These are phyloP conservation scores for Backusella morwellensis DNA, from an alignment of 192 early-diverging fungal species.

Conservation along the genomic window DNA sequence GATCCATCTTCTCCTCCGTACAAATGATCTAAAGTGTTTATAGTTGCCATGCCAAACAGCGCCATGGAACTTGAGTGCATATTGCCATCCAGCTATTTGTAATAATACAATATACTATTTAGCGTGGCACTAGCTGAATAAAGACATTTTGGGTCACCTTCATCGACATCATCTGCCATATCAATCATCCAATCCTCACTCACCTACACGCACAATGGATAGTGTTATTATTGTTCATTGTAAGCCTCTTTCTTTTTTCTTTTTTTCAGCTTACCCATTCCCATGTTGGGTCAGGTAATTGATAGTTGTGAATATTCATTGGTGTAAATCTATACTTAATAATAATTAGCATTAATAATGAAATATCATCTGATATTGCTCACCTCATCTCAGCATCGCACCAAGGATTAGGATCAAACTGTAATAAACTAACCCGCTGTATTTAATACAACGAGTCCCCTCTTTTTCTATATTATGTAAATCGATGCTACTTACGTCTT, in stretches of 20 bases:
- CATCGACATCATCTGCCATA: conserved; percentile 60
- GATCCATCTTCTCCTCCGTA: conserved; percentile 15
- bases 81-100: conserved; percentile 49
- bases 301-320: conserved; percentile 45
- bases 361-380: too few species aligned
- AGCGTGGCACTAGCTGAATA: too few species aligned
- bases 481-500: conserved; percentile 34
- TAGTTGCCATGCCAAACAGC: conserved; percentile 54
- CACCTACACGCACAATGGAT: conserved; percentile 7
- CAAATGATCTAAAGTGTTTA: conserved; percentile 23
- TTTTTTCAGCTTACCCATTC: conserved; percentile 45
- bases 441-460: not conserved
- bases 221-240: not conserved
- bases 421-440: conserved; percentile 30
- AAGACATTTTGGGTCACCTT: conserved; percentile 22
- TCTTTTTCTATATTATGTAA: not conserved
- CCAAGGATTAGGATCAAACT: conserved; percentile 56
- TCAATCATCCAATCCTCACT: conserved; percentile 57
- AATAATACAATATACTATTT: too few species aligned
- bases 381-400: conserved; percentile 43
- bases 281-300: conserved; percentile 54
- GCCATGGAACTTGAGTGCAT: conserved; percentile 50
- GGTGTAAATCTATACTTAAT: conserved; percentile 33
- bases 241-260: not conserved
- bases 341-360: too few species aligned